Percentiles rank a stretch among this genome's conserved stretches.
Evolutionary conservation across 2,329 filamentous ascomycete species (phyloP).

Genomic region (Arthroderma sp.): DNA sequence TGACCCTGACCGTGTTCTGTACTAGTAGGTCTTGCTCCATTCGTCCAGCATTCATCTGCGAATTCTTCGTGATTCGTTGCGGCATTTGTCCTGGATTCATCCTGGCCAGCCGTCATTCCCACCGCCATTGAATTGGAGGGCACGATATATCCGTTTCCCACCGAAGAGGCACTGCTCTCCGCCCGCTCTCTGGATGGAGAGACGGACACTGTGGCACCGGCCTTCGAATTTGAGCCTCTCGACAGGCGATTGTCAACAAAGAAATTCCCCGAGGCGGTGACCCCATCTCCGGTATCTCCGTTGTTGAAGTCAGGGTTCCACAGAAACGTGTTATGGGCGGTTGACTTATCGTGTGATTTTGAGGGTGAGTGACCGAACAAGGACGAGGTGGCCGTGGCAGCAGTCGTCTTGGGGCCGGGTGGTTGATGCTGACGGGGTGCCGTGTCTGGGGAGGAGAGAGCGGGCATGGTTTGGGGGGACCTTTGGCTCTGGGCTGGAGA

Average conservation of each 20-base stretch:
- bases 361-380: constrained; percentile 31
- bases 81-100: neutral
- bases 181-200: constrained; percentile 5
- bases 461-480: neutral
- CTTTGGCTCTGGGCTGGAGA: neutral
- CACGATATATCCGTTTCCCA: constrained; percentile 9
- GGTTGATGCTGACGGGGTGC: constrained; percentile 8
- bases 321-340: constrained; percentile 36
- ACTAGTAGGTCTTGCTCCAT: neutral
- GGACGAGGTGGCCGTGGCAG: constrained; percentile 28
- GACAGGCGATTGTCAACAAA: constrained; percentile 31
- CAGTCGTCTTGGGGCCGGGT: neutral
- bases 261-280: constrained; percentile 31
- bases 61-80: neutral
- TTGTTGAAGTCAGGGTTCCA: constrained; percentile 35
- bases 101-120: neutral
- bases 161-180: constrained; percentile 11
- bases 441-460: constrained; percentile 9
- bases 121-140: neutral
- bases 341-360: constrained; percentile 34
- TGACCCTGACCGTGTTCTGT: neutral
- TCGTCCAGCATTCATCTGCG: neutral
- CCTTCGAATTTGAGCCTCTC: constrained; percentile 43
- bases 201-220: neutral
- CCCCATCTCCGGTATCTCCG: constrained; percentile 28